Evolutionary conservation across 2,329 filamentous ascomycete genomes (phyloP).

Genomic region (Helicocarpus griseus): DNA sequence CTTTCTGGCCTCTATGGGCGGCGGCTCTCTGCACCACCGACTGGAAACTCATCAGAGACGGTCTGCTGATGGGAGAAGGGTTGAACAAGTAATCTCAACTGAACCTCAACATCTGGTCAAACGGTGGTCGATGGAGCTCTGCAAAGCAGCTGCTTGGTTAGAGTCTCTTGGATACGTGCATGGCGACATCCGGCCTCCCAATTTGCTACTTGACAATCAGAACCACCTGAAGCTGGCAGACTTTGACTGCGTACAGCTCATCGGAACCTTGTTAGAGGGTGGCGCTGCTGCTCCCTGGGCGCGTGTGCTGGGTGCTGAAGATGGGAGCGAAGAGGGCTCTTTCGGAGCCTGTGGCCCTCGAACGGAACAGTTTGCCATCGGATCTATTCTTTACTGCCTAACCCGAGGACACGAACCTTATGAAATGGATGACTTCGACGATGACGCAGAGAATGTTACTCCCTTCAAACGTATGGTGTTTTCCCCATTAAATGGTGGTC

Average conservation of each 20-base stretch:
- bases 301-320: slow-evolving; percentile 6
- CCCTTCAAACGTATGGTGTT: slow-evolving; percentile 5
- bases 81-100: slow-evolving; percentile 5
- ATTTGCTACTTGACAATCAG: slow-evolving; percentile 13
- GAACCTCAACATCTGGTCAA: slow-evolving; percentile 9
- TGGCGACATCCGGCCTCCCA: slow-evolving; percentile 14
- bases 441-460: neutral
- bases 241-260: slow-evolving; percentile 11
- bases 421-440: slow-evolving; percentile 4
- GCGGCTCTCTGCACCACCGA: slow-evolving; percentile 5
- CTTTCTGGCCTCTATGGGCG: slow-evolving; percentile 5
- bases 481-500: neutral
- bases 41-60: slow-evolving; percentile 5
- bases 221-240: slow-evolving; percentile 14
- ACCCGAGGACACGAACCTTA: slow-evolving; percentile 5
- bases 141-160: slow-evolving; percentile 12
- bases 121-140: slow-evolving; percentile 13
- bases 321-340: slow-evolving; percentile 6
- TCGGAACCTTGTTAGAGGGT: slow-evolving; percentile 1
- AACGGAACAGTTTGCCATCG: slow-evolving; percentile 11
- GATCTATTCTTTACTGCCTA: slow-evolving; percentile 8
- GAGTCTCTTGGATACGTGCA: slow-evolving; percentile 13
- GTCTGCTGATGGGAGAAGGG: neutral
- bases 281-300: slow-evolving; percentile 6
- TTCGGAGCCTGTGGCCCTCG: slow-evolving; percentile 6